Conservation (phyloP, 83 land plant genomes). For the Isoetes engelmannii region DNA sequence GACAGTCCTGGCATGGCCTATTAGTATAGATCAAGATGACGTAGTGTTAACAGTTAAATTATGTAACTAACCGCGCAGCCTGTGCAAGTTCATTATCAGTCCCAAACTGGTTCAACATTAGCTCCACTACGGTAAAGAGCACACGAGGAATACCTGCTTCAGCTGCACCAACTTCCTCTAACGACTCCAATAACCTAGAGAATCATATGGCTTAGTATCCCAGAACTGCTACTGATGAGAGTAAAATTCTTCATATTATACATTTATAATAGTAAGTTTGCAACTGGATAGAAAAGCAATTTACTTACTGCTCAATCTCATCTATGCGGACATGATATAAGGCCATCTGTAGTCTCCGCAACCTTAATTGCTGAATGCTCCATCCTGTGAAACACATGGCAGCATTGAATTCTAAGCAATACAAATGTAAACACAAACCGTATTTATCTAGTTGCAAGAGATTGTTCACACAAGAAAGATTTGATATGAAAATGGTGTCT, state of each 20-base stretch:
- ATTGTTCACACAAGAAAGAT: too few relatives aligned
- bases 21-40: too few relatives aligned
- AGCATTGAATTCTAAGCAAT: too few relatives aligned
- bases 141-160: slow-evolving; percentile 73
- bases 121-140: slow-evolving; percentile 65
- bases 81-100: slow-evolving; percentile 71
- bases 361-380: slow-evolving; percentile 51
- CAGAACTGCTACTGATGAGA: too few relatives aligned
- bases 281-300: neutral
- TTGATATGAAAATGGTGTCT: too few relatives aligned
- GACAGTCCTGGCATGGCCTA: too few relatives aligned
- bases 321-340: slow-evolving; percentile 66
- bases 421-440: too few relatives aligned
- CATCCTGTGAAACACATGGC: slow-evolving; percentile 46
- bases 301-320: slow-evolving; percentile 65
- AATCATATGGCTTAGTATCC: neutral
- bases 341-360: slow-evolving; percentile 71
- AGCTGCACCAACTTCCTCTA: slow-evolving; percentile 58
- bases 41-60: neutral
- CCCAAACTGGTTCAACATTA: slow-evolving; percentile 43
- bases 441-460: too few relatives aligned
- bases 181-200: slow-evolving; percentile 66
- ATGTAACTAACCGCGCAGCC: slow-evolving; percentile 54
- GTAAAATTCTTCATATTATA: too few relatives aligned
- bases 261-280: neutral